Conservation (phyloP, 2,329 filamentous ascomycete species). For the Diatrype stigma region DNA sequence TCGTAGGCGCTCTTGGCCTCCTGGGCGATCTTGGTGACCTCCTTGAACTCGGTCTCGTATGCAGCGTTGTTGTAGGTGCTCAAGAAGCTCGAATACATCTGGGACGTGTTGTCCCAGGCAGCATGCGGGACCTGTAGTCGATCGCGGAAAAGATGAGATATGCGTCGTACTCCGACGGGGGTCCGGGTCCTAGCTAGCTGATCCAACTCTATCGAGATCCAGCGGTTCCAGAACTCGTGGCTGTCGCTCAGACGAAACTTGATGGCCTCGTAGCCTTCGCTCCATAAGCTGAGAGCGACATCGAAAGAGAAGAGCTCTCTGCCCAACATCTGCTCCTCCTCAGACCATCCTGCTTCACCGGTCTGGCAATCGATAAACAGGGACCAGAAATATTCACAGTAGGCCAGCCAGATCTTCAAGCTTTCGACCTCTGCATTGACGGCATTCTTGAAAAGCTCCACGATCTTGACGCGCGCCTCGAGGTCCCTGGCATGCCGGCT, state of each 20-base stretch:
- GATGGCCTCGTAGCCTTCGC: conserved; percentile 66
- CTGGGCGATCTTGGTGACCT: conserved; percentile 59
- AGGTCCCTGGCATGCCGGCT: conserved; percentile 55
- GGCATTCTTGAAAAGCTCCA: conserved; percentile 70
- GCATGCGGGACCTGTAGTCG: conserved; percentile 69
- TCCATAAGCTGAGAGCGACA: conserved; percentile 63
- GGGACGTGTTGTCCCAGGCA: conserved; percentile 70
- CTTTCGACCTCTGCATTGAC: conserved; percentile 69
- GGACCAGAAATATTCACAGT: conserved; percentile 73
- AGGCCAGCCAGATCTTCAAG: conserved; percentile 69
- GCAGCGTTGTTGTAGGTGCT: conserved; percentile 64
- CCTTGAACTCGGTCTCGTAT: conserved; percentile 73
- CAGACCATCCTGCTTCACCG: conserved; percentile 52
- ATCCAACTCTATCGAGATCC: conserved; percentile 67
- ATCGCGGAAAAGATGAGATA: conserved; percentile 66
- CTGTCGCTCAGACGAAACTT: conserved; percentile 74
- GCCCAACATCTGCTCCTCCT: conserved; percentile 65
- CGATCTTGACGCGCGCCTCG: conserved; percentile 63
- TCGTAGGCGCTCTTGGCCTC: conserved; percentile 60
- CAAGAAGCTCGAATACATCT: conserved; percentile 70
- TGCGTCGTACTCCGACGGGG: conserved; percentile 55
- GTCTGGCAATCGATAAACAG: conserved; percentile 63
- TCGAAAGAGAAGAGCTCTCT: conserved; percentile 69
- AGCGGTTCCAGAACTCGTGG: conserved; percentile 74
- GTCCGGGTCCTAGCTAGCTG: conserved; percentile 56